phyloP scores from a whole-genome alignment of 176 grass and related monocot species.

The Carex littledalei region DNA sequence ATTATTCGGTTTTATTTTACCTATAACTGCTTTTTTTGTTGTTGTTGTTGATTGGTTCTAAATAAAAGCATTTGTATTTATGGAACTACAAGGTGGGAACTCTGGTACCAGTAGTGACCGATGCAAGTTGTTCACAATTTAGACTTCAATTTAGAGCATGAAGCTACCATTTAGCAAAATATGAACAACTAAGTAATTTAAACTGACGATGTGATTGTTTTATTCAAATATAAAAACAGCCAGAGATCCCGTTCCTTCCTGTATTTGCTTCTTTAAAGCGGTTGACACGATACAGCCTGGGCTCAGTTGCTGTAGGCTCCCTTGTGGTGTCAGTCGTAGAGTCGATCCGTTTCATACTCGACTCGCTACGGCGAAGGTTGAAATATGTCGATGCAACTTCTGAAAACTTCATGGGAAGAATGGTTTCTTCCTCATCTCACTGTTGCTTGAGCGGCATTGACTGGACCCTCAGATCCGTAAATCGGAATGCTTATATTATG shows the following conservation, averaged over 20 bases:
- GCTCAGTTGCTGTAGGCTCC: slow-evolving; percentile 85
- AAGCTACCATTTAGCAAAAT: background rate
- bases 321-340: slow-evolving; percentile 80
- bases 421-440: slow-evolving; percentile 63
- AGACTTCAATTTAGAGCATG: background rate
- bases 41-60: background rate
- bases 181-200: background rate
- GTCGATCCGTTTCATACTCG: slow-evolving; percentile 91
- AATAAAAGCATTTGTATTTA: background rate
- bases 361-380: slow-evolving; percentile 78
- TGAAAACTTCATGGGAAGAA: slow-evolving; percentile 61
- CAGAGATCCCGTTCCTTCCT: slow-evolving; percentile 83
- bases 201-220: background rate
- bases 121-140: background rate
- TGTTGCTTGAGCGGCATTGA: slow-evolving; percentile 84
- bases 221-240: slow-evolving; percentile 42
- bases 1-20: background rate
- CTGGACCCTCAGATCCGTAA: slow-evolving; percentile 84
- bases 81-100: background rate
- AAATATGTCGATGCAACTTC: slow-evolving; percentile 57
- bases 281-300: slow-evolving; percentile 73
- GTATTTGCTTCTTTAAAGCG: slow-evolving; percentile 82
- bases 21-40: background rate
- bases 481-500: slow-evolving; percentile 98
- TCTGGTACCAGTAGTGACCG: background rate